Base-by-base conservation (phyloP, 2,329 filamentous ascomycete species). In the Penicillium sp. region DNA sequence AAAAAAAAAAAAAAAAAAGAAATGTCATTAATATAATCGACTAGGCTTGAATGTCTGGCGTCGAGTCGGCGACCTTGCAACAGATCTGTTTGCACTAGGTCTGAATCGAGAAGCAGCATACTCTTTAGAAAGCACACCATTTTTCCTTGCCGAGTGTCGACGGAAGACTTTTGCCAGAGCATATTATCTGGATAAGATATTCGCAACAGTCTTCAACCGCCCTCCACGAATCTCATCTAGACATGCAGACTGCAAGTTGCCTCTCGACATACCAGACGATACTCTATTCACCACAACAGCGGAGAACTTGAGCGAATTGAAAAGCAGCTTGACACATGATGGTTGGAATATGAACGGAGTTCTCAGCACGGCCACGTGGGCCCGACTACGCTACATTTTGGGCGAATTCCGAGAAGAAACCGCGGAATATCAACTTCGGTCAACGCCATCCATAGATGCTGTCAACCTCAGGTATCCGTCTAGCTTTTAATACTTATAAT, bases 101-200 rank as follows among this genome's bases (percentile, higher is more conserved):
- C 45, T 61, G 39, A 52, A 61, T 28, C 37, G 53, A n/a, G 58
- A 61, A 51, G 53, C 51, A 19, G 56, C 58, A 24, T 61, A 61
- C 43, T 51, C 55, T 11, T 28, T 49, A 3, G 36, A 53, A 11
- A 34, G 11, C 5, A 52, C 36, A 4, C 58, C 58, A 9, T 56
- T 61, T 28, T 61, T 59, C 13, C 52, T 61, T 29, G 54, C 56
- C 31, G 56, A 59, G 23, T 50, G 48, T 43, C 51, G 56, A 23
- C 48, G 49, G 10, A 57, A 39, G 47, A 44, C 9, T 6, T 59
- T 55, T 45, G 49, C 34, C 3, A 53, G 37, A 18, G 56, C 44
- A 18, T 59, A 58, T 56, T 57, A 55, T 37, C 43, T 59, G 4
- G 59, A 59, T 16, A 61, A 61, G 33, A 40, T 59, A 42, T 59